Percentiles rank a stretch among this genome's conserved stretches.
phyloP scores from a whole-genome alignment of 495 filamentous ascomycete genomes.

The Podospora conica region DNA sequence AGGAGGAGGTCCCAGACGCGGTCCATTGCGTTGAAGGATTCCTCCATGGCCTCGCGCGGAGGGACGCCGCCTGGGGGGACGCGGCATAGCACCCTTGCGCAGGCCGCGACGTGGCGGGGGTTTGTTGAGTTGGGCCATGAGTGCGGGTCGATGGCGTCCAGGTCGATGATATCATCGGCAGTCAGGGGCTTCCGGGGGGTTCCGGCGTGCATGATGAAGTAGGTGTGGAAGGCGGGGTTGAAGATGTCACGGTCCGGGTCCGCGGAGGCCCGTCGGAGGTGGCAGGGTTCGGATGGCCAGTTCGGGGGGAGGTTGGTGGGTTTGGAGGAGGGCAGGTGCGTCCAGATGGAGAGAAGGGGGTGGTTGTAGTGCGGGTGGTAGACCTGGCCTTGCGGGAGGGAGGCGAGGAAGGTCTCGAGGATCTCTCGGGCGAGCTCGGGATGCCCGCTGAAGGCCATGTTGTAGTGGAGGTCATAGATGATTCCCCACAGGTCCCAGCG shows the following conservation, averaged over 20 bases:
- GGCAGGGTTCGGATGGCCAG: background rate
- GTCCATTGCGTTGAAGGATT: background rate
- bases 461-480: background rate
- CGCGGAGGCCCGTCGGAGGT: background rate
- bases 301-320: background rate
- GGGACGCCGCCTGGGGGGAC: background rate
- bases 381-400: background rate
- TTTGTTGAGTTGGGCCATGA: background rate
- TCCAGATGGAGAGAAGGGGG: background rate
- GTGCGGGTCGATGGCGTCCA: background rate
- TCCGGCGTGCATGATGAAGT: background rate
- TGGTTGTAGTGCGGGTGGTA: background rate
- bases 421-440: background rate
- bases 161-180: background rate
- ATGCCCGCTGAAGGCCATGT: background rate
- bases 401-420: background rate
- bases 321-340: background rate
- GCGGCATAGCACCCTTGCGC: background rate
- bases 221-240: background rate
- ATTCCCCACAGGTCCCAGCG: background rate
- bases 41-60: background rate
- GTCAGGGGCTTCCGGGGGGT: background rate
- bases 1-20: background rate
- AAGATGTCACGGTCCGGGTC: background rate
- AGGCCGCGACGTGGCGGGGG: background rate